Evolutionary conservation across 441 rosid genomes (phyloP).

Genomic region (Populus hybrid): DNA sequence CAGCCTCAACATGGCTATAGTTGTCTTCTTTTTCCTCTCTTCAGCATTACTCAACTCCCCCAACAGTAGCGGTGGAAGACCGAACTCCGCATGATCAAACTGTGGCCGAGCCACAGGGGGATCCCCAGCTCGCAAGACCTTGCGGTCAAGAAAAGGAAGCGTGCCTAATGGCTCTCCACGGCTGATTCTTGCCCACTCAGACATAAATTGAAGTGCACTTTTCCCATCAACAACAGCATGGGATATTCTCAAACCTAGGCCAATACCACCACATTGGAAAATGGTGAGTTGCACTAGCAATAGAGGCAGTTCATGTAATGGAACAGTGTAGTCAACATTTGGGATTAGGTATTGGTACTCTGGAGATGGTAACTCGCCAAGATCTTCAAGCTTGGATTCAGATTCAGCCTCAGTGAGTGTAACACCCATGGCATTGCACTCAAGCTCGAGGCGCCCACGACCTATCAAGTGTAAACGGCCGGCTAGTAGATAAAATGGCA

Average conservation of each 20-base stretch:
- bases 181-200: slow-evolving; percentile 50
- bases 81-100: slow-evolving; percentile 34
- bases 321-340: slow-evolving; percentile 36
- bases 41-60: slow-evolving; percentile 33
- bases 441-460: slow-evolving; percentile 43
- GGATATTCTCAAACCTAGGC: slow-evolving; percentile 41
- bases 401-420: slow-evolving; percentile 44
- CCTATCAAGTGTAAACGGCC: slow-evolving; percentile 50
- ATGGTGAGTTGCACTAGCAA: slow-evolving; percentile 49
- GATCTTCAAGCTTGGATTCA: slow-evolving; percentile 29
- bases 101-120: slow-evolving; percentile 10
- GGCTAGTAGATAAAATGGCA: slow-evolving; percentile 53
- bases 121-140: slow-evolving; percentile 34
- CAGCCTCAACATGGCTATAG: slow-evolving; percentile 37
- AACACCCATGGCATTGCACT: slow-evolving; percentile 46
- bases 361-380: slow-evolving; percentile 37
- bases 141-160: slow-evolving; percentile 38
- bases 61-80: slow-evolving; percentile 42
- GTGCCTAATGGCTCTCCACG: slow-evolving; percentile 35
- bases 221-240: slow-evolving; percentile 57
- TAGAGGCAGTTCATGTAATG: slow-evolving; percentile 36
- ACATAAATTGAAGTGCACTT: slow-evolving; percentile 51
- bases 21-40: slow-evolving; percentile 42
- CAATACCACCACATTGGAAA: slow-evolving; percentile 53
- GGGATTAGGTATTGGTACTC: slow-evolving; percentile 40